Conservation (phyloP, 768 basidiomycete genomes). For the Lentinus tigrinus region DNA sequence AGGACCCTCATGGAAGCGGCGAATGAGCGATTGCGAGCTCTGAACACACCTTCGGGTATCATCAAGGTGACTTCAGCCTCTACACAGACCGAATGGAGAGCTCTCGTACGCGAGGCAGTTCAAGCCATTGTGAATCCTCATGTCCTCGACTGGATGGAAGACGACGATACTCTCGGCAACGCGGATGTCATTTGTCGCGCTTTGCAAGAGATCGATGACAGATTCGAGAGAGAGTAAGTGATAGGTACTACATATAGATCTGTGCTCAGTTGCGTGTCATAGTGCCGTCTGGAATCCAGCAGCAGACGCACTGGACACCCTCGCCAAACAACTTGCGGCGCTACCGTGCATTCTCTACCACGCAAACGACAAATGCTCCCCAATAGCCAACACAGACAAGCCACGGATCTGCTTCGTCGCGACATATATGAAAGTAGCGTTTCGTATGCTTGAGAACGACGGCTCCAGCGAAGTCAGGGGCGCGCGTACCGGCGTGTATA, state of each 20-base stretch:
- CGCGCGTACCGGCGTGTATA: constrained; percentile 36
- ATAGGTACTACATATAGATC: not conserved
- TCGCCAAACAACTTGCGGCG: constrained; percentile 26
- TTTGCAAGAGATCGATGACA: constrained; percentile 43
- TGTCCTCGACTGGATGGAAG: constrained; percentile 54
- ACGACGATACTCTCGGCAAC: constrained; percentile 43
- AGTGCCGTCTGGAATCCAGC: constrained; percentile 40
- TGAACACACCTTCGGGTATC: not conserved
- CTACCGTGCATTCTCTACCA: constrained; percentile 26
- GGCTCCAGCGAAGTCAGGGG: constrained; percentile 43
- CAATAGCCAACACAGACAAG: not conserved
- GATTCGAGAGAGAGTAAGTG: constrained; percentile 32
- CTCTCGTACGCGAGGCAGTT: constrained; percentile 10
- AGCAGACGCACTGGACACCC: constrained; percentile 29
- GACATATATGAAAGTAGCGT: constrained; percentile 36
- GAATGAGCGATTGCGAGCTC: not conserved
- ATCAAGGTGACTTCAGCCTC: not conserved
- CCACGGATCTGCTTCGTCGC: constrained; percentile 22
- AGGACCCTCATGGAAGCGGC: constrained; percentile 1
- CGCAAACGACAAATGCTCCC: constrained; percentile 8
- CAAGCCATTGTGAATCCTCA: constrained; percentile 45
- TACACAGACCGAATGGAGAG: constrained; percentile 6
- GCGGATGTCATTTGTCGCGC: constrained; percentile 42
- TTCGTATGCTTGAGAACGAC: constrained; percentile 46
- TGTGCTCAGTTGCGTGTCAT: not conserved